These are phyloP conservation scores for Taphrina pruni DNA, from an alignment of 1,139 yeast species.

Conservation along the genomic window DNA sequence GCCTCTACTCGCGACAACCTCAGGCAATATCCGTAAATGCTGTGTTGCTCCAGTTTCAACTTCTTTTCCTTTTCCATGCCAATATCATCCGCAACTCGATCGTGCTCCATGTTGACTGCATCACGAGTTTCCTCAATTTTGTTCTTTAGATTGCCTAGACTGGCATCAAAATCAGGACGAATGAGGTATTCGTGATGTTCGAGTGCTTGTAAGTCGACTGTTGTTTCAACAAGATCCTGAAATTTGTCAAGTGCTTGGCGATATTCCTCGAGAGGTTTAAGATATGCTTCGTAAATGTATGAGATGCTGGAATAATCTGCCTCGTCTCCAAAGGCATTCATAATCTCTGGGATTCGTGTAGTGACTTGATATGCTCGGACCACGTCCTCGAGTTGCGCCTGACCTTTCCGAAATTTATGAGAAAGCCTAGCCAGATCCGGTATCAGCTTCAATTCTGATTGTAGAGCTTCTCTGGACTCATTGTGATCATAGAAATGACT, in stretches of 20 bases:
- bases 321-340: slow-evolving; percentile 51
- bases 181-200: slow-evolving; percentile 81
- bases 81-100: slow-evolving; percentile 72
- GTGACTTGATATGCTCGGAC: slow-evolving; percentile 86
- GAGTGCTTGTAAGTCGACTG: slow-evolving; percentile 82
- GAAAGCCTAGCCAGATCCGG: slow-evolving; percentile 83
- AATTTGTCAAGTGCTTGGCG: slow-evolving; percentile 65
- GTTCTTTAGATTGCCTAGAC: slow-evolving; percentile 65
- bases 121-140: slow-evolving; percentile 63
- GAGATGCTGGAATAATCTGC: slow-evolving; percentile 63
- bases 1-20: slow-evolving; percentile 74
- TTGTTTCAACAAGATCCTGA: slow-evolving; percentile 87
- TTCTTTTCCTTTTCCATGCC: slow-evolving; percentile 84
- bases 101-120: slow-evolving; percentile 66
- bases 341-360: slow-evolving; percentile 69
- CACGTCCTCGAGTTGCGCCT: slow-evolving; percentile 77
- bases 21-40: slow-evolving; percentile 90
- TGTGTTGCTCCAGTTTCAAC: slow-evolving; percentile 84
- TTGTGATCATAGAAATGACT: slow-evolving; percentile 73
- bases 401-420: slow-evolving; percentile 64
- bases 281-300: slow-evolving; percentile 8
- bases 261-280: slow-evolving; percentile 54
- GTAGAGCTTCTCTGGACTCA: slow-evolving; percentile 66
- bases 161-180: slow-evolving; percentile 86
- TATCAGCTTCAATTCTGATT: slow-evolving; percentile 69